phyloP scores from a whole-genome alignment of 306 rosid species.

The Senna siamea region DNA sequence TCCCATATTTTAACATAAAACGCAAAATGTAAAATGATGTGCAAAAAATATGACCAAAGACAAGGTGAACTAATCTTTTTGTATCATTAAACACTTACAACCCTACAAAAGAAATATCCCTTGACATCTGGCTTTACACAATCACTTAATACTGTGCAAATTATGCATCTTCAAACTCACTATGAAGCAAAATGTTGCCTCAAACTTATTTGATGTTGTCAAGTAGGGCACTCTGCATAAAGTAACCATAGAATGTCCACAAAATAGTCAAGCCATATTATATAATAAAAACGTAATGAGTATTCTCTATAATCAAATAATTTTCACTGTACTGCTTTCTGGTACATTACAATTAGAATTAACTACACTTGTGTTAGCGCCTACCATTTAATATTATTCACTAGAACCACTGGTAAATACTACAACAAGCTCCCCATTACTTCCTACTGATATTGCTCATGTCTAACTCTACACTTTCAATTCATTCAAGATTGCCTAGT shows the following conservation, averaged over 20 bases:
- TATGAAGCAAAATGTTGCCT: constrained; percentile 11
- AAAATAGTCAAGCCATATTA: constrained; percentile 11
- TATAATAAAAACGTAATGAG: neutral
- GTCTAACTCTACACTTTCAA: constrained; percentile 24
- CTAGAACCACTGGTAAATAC: constrained; percentile 1
- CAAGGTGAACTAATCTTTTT: constrained; percentile 7
- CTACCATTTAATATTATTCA: neutral
- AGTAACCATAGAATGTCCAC: constrained; percentile 21
- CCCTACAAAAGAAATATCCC: neutral
- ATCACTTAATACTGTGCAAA: constrained; percentile 3
- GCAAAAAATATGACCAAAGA: constrained; percentile 14
- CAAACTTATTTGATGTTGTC: constrained; percentile 4
- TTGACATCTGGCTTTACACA: constrained; percentile 11
- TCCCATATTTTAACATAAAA: neutral
- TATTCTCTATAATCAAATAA: constrained; percentile 8
- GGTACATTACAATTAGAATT: neutral
- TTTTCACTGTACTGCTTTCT: neutral
- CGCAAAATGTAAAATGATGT: constrained; percentile 8
- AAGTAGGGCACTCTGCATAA: constrained; percentile 12
- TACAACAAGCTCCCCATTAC: neutral
- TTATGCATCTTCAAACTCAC: constrained; percentile 22
- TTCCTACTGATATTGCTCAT: constrained; percentile 13
- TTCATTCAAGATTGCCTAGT: constrained; percentile 23
- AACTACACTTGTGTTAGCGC: neutral
- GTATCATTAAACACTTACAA: constrained; percentile 23